A percentile compares a stretch with the other conserved stretches of the same genome.
Conservation (phyloP, 2,329 filamentous ascomycete genomes). For the Neofusicoccum parvum region DNA sequence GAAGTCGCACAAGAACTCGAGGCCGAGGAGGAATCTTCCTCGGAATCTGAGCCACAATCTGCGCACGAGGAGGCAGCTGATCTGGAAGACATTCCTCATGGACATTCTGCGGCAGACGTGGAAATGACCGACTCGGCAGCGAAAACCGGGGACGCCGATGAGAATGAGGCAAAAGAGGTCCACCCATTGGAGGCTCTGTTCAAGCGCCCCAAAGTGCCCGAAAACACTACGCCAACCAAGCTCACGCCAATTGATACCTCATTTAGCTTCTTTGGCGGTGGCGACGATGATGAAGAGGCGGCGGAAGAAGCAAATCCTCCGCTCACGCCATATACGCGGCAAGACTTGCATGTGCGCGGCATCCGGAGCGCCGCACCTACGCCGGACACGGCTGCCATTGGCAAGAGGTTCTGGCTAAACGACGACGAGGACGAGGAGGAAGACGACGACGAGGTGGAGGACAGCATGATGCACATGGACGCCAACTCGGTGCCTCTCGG, state of each 20-base stretch:
- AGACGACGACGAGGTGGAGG: conserved; percentile 31
- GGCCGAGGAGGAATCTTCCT: conserved; percentile 24
- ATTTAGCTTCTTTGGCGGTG: conserved; percentile 76
- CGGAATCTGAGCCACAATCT: conserved; percentile 25
- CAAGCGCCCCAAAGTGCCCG: conserved; percentile 63
- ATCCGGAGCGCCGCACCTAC: conserved; percentile 91
- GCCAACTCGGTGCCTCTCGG: conserved; percentile 14
- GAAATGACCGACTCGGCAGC: conserved; percentile 18
- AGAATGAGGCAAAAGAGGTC: conserved; percentile 47
- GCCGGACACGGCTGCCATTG: conserved; percentile 84
- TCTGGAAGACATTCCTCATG: conserved; percentile 22
- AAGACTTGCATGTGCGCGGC: conserved; percentile 74
- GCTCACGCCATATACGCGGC: conserved; percentile 79
- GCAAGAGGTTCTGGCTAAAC: conserved; percentile 58
- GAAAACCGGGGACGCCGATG: neutral
- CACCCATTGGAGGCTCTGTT: conserved; percentile 93
- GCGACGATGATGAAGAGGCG: conserved; percentile 30
- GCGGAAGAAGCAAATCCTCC: conserved; percentile 53
- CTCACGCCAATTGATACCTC: conserved; percentile 53
- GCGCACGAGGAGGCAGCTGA: conserved; percentile 22
- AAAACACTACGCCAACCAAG: conserved; percentile 40
- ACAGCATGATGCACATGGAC: conserved; percentile 29
- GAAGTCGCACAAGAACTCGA: conserved; percentile 24
- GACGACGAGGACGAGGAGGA: conserved; percentile 47
- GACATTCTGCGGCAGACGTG: conserved; percentile 2